phyloP scores from a whole-genome alignment of 1,284 basidiomycete genomes.

The Puccinia triticina region DNA sequence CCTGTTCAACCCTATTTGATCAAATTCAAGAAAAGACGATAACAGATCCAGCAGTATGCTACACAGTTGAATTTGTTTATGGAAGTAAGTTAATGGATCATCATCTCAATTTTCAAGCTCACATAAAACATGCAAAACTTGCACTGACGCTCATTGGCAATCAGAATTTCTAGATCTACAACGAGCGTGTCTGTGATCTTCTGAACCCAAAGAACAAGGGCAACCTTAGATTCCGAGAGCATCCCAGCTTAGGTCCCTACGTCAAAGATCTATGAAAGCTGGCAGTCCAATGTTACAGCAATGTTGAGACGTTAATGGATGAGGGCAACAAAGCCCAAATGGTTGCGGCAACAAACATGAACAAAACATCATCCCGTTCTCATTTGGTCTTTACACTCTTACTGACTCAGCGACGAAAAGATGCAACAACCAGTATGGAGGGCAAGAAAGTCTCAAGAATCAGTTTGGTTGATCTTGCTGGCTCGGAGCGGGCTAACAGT shows the following conservation, averaged over 20 bases:
- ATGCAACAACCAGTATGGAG: no score
- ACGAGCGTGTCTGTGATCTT: conserved; percentile 96
- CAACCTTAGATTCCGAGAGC: conserved; percentile 93
- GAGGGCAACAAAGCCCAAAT: no score
- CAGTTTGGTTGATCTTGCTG: conserved; percentile 65
- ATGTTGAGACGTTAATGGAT: no score
- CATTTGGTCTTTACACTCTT: no score
- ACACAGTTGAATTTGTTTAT: conserved; percentile 95
- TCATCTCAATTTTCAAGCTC: not conserved
- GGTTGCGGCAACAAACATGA: no score
- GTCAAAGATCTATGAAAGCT: no score
- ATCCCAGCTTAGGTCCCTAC: conserved; percentile 76
- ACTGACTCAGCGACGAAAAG: no score
- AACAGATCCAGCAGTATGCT: conserved; percentile 72
- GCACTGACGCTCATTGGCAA: not conserved
- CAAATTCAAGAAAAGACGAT: conserved; percentile 73
- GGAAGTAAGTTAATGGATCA: conserved; percentile 67
- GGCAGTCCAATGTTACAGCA: no score
- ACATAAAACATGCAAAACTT: no score
- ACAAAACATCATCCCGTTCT: no score
- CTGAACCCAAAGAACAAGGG: conserved; percentile 96
- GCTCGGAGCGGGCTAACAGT: conserved; percentile 58
- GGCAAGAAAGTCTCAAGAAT: conserved; percentile 97
- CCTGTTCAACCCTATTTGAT: conserved; percentile 86
- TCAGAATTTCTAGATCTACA: conserved; percentile 73